These are phyloP conservation scores for Nicotiana rustica DNA, from an alignment of 305 asterid genomes.

Conservation along the genomic window DNA sequence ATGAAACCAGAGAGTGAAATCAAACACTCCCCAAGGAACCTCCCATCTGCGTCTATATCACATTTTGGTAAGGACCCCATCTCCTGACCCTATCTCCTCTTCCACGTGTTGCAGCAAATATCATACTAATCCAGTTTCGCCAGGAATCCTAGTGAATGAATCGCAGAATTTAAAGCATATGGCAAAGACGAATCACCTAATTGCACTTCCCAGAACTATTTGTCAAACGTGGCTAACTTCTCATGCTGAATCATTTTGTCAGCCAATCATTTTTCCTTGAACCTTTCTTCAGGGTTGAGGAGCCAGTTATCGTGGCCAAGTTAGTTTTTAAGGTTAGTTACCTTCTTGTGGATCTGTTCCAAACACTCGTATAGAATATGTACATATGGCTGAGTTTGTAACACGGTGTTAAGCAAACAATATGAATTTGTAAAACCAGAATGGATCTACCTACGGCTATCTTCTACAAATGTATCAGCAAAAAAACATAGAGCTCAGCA, in stretches of 20 bases:
- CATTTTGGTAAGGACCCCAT: neutral
- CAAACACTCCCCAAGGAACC: neutral
- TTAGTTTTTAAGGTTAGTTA: conserved; percentile 2
- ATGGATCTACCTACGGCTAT: neutral
- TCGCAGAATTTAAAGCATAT: neutral
- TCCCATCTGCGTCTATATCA: neutral
- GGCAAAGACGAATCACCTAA: neutral
- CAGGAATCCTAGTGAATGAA: neutral
- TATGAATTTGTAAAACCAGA: neutral
- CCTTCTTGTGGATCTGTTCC: conserved; percentile 24
- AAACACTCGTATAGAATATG: neutral
- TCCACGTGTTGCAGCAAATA: neutral
- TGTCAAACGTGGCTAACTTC: neutral
- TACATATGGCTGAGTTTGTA: neutral
- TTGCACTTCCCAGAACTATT: neutral
- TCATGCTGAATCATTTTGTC: neutral
- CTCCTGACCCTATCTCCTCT: neutral
- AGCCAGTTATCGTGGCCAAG: neutral
- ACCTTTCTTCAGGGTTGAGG: neutral
- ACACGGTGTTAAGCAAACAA: neutral
- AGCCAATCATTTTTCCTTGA: neutral
- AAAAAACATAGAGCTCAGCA: neutral
- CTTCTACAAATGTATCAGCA: neutral
- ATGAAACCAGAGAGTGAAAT: conserved; percentile 8
- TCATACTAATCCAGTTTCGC: neutral